Conservation (phyloP, 371 early-diverging fungal species). For the Mortierella sp. region DNA sequence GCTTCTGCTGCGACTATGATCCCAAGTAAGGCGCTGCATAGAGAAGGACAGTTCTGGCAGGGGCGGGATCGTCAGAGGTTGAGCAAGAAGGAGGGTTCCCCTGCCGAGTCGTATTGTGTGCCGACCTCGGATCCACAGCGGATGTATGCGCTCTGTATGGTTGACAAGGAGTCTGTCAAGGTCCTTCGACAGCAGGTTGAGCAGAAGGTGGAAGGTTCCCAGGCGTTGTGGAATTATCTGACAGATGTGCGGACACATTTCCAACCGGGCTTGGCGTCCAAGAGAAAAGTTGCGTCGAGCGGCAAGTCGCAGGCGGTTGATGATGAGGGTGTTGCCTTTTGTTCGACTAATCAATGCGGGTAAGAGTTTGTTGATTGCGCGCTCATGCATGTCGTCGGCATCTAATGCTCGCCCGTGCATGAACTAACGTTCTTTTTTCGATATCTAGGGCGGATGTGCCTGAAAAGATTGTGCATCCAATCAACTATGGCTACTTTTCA, state of each 20-base stretch:
- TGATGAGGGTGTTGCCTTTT: conserved; percentile 64
- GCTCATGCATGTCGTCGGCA: background rate
- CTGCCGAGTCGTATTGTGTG: conserved; percentile 73
- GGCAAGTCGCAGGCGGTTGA: conserved; percentile 60
- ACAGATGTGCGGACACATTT: conserved; percentile 45
- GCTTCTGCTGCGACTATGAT: background rate
- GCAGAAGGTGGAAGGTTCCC: conserved; percentile 37
- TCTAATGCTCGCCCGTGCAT: background rate
- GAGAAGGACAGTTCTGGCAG: conserved; percentile 72
- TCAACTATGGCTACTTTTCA: conserved; percentile 77
- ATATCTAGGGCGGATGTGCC: conserved; percentile 57
- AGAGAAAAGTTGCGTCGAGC: conserved; percentile 24
- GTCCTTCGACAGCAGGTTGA: conserved; percentile 56
- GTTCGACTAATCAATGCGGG: conserved; percentile 72
- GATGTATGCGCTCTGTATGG: conserved; percentile 56
- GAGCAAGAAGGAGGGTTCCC: conserved; percentile 69
- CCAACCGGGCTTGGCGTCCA: conserved; percentile 44
- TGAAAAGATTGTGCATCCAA: conserved; percentile 74
- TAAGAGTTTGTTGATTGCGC: background rate
- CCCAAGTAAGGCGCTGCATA: conserved; percentile 30
- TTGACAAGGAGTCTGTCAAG: conserved; percentile 70
- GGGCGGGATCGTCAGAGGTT: conserved; percentile 68
- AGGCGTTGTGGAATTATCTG: conserved; percentile 61
- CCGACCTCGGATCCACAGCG: conserved; percentile 37
- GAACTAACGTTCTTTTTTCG: background rate